Percentiles rank a stretch among this genome's conserved stretches.
Conservation (phyloP, 148 eudicot species). For the Polygonum aviculare region DNA sequence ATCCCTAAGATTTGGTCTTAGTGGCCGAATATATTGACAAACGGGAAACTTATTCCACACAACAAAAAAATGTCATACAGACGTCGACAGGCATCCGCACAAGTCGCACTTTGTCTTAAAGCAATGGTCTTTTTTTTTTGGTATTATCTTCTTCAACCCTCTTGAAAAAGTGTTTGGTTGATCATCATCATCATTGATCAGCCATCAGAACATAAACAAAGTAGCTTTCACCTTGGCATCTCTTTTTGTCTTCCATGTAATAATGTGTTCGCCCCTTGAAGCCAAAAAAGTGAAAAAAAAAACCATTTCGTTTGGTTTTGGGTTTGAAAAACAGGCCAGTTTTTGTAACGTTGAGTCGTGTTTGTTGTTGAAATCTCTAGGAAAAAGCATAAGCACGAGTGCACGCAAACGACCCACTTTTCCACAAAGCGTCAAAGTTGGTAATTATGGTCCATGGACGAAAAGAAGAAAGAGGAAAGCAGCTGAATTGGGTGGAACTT, state of each 20-base stretch:
- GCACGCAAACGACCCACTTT: no score
- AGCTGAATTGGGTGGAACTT: no score
- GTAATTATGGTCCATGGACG: no score
- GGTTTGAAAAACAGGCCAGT: neutral
- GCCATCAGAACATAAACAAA: neutral
- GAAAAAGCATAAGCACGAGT: no score
- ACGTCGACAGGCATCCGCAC: slow-evolving; percentile 2
- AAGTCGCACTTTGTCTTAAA: slow-evolving; percentile 3
- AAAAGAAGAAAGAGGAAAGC: no score
- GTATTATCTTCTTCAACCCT: neutral
- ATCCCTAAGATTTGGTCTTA: neutral
- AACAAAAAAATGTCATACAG: neutral
- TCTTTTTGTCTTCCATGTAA: neutral
- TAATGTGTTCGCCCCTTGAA: neutral
- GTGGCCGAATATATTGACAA: slow-evolving; percentile 6
- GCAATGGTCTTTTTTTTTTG: neutral
- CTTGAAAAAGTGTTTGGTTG: neutral
- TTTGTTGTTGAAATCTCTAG: no score
- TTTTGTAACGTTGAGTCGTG: no score
- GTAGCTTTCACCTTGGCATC: neutral
- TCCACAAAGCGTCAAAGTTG: no score
- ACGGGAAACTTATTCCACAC: neutral
- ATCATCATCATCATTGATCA: slow-evolving; percentile 6
- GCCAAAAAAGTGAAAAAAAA: no score
- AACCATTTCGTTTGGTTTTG: neutral